These are phyloP conservation scores for Aleurites moluccanus DNA, from an alignment of 441 rosid species.

Conservation along the genomic window DNA sequence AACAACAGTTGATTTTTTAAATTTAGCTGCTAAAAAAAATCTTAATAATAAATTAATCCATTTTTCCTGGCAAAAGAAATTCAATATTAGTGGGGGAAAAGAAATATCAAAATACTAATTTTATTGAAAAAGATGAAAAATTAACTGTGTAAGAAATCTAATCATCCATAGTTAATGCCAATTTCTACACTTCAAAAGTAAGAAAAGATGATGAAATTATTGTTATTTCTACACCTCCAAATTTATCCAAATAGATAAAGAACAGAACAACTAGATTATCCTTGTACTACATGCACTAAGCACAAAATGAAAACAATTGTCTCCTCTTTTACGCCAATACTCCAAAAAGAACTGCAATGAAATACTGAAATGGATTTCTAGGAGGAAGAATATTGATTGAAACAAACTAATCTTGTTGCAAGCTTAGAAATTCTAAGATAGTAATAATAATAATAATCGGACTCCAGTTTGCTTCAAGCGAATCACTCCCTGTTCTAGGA, in stretches of 20 bases:
- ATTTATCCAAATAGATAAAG: not conserved
- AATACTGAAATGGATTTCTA: not conserved
- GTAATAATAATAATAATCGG: not conserved
- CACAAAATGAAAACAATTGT: not conserved
- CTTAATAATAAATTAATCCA: too few species aligned
- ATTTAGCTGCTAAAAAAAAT: too few species aligned
- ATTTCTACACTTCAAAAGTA: not conserved
- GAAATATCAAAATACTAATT: too few species aligned
- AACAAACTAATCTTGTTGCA: conserved; percentile 6
- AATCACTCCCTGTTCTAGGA: conserved; percentile 11
- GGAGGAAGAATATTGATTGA: not conserved
- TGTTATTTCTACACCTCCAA: not conserved
- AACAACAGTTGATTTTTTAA: too few species aligned
- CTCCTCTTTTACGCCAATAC: not conserved
- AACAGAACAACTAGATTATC: not conserved
- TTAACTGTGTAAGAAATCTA: too few species aligned
- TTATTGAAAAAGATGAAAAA: too few species aligned
- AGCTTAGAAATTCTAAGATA: conserved; percentile 6
- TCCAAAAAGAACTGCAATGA: not conserved
- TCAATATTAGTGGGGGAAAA: too few species aligned
- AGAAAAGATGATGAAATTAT: not conserved
- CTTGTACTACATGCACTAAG: conserved; percentile 1
- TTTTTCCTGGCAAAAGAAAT: too few species aligned
- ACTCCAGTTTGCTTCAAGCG: conserved; percentile 15
- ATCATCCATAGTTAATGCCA: not conserved